Percentiles rank a stretch among this genome's conserved stretches.
Conservation (phyloP, 805 yeast species). For the Sugiyamaella chiloensis region DNA sequence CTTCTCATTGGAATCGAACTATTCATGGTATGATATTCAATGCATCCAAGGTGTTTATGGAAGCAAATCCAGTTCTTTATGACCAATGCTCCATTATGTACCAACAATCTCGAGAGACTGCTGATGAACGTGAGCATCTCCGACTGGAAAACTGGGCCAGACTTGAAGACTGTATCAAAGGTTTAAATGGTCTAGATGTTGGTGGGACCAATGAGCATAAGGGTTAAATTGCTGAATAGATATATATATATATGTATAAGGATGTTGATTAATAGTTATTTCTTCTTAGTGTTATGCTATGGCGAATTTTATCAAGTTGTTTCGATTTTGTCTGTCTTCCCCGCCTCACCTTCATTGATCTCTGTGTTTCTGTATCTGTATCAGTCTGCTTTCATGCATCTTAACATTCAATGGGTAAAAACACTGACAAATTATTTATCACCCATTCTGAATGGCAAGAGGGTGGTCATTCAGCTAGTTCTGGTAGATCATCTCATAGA, state of each 20-base stretch:
- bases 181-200: constrained; percentile 1
- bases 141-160: constrained; percentile 59
- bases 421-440: constrained; percentile 36
- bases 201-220: neutral
- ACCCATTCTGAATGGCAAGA: constrained; percentile 37
- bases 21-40: constrained; percentile 87
- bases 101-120: constrained; percentile 74
- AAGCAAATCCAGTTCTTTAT: constrained; percentile 83
- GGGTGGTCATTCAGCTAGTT: constrained; percentile 30
- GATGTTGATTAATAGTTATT: too few species aligned
- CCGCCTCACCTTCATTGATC: too few species aligned
- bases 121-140: constrained; percentile 54
- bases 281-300: too few species aligned
- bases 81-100: constrained; percentile 90
- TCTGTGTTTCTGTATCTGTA: too few species aligned
- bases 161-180: constrained; percentile 51
- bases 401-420: constrained; percentile 32
- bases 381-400: too few species aligned
- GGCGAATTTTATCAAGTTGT: too few species aligned
- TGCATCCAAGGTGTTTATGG: constrained; percentile 88
- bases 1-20: constrained; percentile 90
- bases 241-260: too few species aligned
- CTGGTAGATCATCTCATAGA: constrained; percentile 23
- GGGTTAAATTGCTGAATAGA: neutral
- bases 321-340: too few species aligned